These are phyloP conservation scores for Candida caryicola DNA, from an alignment of 805 yeast species.

Conservation along the genomic window DNA sequence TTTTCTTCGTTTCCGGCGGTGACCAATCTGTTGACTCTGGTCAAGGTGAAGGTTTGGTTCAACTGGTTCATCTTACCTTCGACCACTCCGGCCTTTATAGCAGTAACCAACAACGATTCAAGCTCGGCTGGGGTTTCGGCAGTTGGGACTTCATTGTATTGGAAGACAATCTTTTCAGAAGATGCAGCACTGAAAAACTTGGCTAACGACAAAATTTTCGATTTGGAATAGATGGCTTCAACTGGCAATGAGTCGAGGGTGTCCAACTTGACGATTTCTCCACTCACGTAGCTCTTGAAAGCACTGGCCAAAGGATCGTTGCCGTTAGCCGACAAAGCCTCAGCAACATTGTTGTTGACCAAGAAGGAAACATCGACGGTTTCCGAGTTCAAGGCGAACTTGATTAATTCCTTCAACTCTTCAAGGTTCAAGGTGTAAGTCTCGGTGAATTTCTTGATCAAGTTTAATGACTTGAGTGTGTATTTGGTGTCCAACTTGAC, in stretches of 20 bases:
- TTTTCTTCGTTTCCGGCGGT: slow-evolving; percentile 36
- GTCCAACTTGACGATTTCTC: slow-evolving; percentile 29
- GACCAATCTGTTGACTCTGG: slow-evolving; percentile 39
- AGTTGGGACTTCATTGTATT: slow-evolving; percentile 36
- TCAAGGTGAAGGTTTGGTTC: slow-evolving; percentile 38
- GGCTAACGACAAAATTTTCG: slow-evolving; percentile 40
- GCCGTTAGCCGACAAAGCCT: slow-evolving; percentile 26
- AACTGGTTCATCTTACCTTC: slow-evolving; percentile 47
- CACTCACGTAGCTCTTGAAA: slow-evolving; percentile 35
- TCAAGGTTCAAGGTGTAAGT: slow-evolving; percentile 18
- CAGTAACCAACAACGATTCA: slow-evolving; percentile 39
- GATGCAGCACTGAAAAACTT: slow-evolving; percentile 29
- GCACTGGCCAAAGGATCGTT: slow-evolving; percentile 25
- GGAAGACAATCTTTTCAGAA: slow-evolving; percentile 26
- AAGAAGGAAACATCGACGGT: slow-evolving; percentile 41
- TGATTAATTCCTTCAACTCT: slow-evolving; percentile 31
- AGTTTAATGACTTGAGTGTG: slow-evolving; percentile 30
- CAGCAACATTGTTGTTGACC: slow-evolving; percentile 40
- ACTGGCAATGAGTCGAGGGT: slow-evolving; percentile 16
- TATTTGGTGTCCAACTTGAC: slow-evolving; percentile 31
- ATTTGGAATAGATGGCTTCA: slow-evolving; percentile 29
- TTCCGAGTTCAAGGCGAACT: slow-evolving; percentile 36
- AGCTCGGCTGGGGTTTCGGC: slow-evolving; percentile 30
- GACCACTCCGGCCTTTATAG: slow-evolving; percentile 43
- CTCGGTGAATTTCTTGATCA: slow-evolving; percentile 35